Evolutionary conservation across 768 basidiomycete genomes (phyloP).

Genomic region (Epithele typhae): DNA sequence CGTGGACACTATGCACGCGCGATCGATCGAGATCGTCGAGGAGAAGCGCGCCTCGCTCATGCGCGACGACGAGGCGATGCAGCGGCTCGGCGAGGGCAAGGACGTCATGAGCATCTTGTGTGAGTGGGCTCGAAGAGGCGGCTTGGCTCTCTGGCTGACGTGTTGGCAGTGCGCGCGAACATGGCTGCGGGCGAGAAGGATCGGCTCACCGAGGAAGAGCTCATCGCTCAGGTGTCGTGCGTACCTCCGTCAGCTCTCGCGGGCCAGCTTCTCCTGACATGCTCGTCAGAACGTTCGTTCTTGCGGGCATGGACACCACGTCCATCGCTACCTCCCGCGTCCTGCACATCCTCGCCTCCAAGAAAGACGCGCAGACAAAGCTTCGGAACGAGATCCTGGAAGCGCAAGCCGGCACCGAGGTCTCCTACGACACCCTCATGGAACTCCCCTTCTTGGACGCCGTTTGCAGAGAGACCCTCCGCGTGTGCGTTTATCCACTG

Average conservation of each 20-base stretch:
- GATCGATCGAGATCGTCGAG: slow-evolving; percentile 35
- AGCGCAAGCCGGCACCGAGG: slow-evolving; percentile 26
- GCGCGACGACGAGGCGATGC: slow-evolving; percentile 21
- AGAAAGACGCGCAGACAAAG: slow-evolving; percentile 33
- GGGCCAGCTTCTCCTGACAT: background rate
- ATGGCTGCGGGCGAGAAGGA: slow-evolving; percentile 7
- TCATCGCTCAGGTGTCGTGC: slow-evolving; percentile 18
- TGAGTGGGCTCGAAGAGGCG: slow-evolving; percentile 21
- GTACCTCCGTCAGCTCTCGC: background rate
- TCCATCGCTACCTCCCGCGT: slow-evolving; percentile 20
- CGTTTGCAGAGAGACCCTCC: slow-evolving; percentile 54
- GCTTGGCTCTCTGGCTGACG: background rate
- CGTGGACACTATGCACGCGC: slow-evolving; percentile 42
- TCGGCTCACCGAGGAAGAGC: slow-evolving; percentile 13
- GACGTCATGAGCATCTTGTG: slow-evolving; percentile 48
- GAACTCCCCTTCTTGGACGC: slow-evolving; percentile 59
- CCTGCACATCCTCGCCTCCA: slow-evolving; percentile 20
- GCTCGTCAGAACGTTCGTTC: slow-evolving; percentile 16
- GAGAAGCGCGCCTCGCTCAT: slow-evolving; percentile 30
- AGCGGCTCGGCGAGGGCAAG: slow-evolving; percentile 29
- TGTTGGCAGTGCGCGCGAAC: slow-evolving; percentile 13
- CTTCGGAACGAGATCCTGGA: slow-evolving; percentile 22
- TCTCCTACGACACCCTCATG: slow-evolving; percentile 20
- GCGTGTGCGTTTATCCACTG: slow-evolving; percentile 40
- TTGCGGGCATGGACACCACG: slow-evolving; percentile 27